A percentile compares a stretch with the other conserved stretches of the same genome.
Evolutionary conservation across 78 protist genomes (phyloP).

Genomic region (Dictyostelium firmibasis): DNA sequence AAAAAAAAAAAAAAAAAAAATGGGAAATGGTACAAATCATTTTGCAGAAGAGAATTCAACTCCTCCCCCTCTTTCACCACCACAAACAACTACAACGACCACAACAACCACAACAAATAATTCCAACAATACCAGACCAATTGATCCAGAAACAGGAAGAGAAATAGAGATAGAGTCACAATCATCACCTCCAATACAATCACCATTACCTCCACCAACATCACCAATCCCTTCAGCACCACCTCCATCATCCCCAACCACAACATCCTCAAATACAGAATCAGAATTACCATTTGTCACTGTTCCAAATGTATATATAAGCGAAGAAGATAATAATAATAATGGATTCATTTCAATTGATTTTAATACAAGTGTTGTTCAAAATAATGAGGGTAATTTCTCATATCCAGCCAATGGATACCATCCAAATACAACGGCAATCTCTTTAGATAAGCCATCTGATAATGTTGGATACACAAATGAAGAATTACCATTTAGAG

Average conservation of each 20-base stretch:
- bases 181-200: background rate
- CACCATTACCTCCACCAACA: background rate
- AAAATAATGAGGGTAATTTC: background rate
- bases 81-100: background rate
- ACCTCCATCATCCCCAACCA: background rate
- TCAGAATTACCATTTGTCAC: background rate
- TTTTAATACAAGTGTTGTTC: background rate
- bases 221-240: background rate
- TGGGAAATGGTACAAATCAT: background rate
- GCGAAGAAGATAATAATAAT: background rate
- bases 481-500: background rate
- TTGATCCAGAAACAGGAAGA: background rate
- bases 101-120: background rate
- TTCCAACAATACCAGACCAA: background rate
- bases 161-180: background rate
- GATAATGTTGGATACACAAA: background rate
- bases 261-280: background rate
- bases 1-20: background rate
- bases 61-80: background rate
- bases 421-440: background rate
- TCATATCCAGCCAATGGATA: background rate
- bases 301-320: background rate
- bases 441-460: background rate
- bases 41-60: background rate
- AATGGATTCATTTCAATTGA: background rate